A percentile compares a stretch with the other conserved stretches of the same genome.
Evolutionary conservation across 768 basidiomycete genomes (phyloP).

Genomic region (Pleurotus giganteus): DNA sequence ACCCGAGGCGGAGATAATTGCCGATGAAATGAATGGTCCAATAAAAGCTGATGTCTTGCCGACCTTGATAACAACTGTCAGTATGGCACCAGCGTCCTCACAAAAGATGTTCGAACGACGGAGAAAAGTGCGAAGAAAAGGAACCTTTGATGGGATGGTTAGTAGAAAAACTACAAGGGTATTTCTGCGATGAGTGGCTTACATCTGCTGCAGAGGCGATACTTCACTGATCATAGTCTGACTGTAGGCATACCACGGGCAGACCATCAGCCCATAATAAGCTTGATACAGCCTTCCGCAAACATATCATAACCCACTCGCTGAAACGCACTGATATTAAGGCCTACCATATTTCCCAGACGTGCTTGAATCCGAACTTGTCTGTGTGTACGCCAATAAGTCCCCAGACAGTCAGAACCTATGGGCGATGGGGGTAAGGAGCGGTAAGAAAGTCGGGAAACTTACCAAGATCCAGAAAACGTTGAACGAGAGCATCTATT

Average conservation of each 20-base stretch:
- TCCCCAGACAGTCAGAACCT: constrained; percentile 73
- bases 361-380: constrained; percentile 78
- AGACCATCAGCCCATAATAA: constrained; percentile 70
- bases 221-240: constrained; percentile 85
- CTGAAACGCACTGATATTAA: neutral
- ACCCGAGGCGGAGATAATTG: constrained; percentile 65
- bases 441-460: neutral
- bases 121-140: constrained; percentile 76
- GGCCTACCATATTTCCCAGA: constrained; percentile 73
- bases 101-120: constrained; percentile 39
- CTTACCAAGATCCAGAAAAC: constrained; percentile 69
- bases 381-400: constrained; percentile 73
- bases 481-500: constrained; percentile 69
- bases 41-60: constrained; percentile 79
- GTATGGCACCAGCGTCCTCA: neutral
- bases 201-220: constrained; percentile 71
- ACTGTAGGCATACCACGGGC: constrained; percentile 81
- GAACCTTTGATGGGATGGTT: constrained; percentile 38
- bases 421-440: neutral
- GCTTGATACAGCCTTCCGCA: constrained; percentile 59
- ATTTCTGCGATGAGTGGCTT: constrained; percentile 20
- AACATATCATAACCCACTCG: neutral
- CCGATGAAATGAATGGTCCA: constrained; percentile 71
- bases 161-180: neutral
- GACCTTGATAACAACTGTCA: constrained; percentile 32